phyloP scores from a whole-genome alignment of 108 stramenopile species.

The Aurantiochytrium sp. region DNA sequence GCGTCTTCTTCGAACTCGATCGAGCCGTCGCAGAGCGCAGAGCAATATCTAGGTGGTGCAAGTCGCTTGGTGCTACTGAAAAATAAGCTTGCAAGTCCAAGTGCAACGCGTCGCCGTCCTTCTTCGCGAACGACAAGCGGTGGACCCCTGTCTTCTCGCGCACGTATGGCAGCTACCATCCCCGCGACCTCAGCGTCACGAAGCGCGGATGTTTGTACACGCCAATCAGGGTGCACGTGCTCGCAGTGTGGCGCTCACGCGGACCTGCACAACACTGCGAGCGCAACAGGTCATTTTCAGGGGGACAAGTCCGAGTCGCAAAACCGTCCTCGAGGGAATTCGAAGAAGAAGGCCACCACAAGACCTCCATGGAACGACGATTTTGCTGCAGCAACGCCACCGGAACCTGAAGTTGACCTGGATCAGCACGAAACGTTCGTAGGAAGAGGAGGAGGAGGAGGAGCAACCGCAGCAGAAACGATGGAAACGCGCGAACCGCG shows the following conservation, averaged over 20 bases:
- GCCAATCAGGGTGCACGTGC: not conserved
- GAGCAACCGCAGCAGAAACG: not conserved
- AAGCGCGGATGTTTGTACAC: not conserved
- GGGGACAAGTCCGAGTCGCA: not conserved
- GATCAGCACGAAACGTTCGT: no score
- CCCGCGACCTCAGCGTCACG: no score
- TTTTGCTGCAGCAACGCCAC: not conserved
- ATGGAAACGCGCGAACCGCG: not conserved
- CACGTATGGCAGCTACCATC: not conserved
- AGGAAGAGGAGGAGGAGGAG: no score
- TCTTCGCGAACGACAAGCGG: not conserved
- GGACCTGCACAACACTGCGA: no score
- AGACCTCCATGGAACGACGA: not conserved
- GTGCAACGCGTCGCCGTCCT: not conserved
- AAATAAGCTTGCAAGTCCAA: not conserved
- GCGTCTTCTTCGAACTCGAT: not conserved
- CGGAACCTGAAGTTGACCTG: no score
- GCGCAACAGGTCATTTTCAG: not conserved
- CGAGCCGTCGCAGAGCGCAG: not conserved
- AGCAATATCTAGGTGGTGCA: not conserved
- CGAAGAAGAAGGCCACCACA: not conserved
- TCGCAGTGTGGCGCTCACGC: not conserved
- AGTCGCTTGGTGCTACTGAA: not conserved
- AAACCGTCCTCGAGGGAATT: not conserved
- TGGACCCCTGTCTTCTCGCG: not conserved